These are phyloP conservation scores for Gentiana straminea DNA, from an alignment of 257 asterid species.

Conservation along the genomic window DNA sequence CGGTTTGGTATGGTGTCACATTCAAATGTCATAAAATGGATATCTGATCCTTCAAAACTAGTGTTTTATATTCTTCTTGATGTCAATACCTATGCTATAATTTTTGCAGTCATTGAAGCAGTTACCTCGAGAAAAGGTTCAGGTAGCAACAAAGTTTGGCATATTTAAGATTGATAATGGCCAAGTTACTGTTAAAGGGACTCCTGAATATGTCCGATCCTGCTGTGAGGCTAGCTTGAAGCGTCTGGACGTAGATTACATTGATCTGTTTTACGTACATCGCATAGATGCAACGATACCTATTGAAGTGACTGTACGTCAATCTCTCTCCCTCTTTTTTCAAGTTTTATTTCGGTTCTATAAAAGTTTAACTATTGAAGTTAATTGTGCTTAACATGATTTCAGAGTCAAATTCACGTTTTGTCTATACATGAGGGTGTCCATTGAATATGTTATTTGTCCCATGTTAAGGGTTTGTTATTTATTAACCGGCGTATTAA, in stretches of 20 bases:
- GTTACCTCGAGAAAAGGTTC: constrained; percentile 43
- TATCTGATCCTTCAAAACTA: too few species aligned
- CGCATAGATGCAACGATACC: constrained; percentile 38
- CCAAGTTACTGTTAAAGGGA: constrained; percentile 30
- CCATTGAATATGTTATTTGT: too few species aligned
- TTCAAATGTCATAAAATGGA: too few species aligned
- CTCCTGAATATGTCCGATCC: constrained; percentile 41
- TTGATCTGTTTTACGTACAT: constrained; percentile 48
- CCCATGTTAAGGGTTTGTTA: too few species aligned
- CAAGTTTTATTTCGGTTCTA: too few species aligned
- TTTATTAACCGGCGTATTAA: too few species aligned
- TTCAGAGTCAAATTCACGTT: too few species aligned
- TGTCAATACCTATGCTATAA: not conserved
- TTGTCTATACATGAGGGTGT: too few species aligned
- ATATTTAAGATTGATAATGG: constrained; percentile 15
- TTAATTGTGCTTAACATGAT: too few species aligned
- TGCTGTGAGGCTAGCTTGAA: constrained; percentile 51
- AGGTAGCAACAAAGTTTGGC: constrained; percentile 55
- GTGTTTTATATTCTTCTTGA: not conserved
- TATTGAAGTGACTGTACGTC: constrained; percentile 44
- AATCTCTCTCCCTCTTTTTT: not conserved
- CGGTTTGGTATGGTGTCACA: too few species aligned
- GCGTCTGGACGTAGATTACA: constrained; percentile 37
- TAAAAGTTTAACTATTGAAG: too few species aligned
- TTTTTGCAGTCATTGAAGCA: constrained; percentile 41